Conservation (phyloP, 2,329 filamentous ascomycete genomes). For the Ophiostoma australiae region DNA sequence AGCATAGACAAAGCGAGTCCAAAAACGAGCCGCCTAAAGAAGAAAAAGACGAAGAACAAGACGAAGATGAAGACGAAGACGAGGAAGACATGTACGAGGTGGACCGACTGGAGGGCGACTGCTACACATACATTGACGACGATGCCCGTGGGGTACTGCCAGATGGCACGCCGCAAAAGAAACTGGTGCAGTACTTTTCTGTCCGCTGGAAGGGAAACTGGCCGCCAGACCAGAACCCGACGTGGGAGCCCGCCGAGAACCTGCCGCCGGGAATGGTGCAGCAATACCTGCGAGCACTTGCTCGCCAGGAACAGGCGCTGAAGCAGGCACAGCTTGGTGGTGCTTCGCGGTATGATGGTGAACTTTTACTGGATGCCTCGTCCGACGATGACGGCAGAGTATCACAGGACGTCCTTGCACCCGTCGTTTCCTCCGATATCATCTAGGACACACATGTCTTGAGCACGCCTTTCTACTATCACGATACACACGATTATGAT, state of each 20-base stretch:
- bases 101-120: conserved; percentile 33
- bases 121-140: conserved; percentile 44
- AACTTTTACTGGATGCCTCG: not conserved
- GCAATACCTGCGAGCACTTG: conserved; percentile 35
- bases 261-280: conserved; percentile 41
- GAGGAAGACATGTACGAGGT: conserved; percentile 30
- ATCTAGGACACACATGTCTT: not conserved
- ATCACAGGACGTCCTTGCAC: not conserved
- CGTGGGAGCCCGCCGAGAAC: conserved; percentile 54
- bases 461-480: not conserved
- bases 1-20: not conserved
- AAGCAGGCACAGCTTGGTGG: not conserved
- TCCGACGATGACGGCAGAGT: not conserved
- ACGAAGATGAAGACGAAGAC: conserved; percentile 22
- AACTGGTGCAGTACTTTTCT: conserved; percentile 42
- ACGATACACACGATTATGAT: not conserved
- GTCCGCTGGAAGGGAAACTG: conserved; percentile 55
- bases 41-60: conserved; percentile 24
- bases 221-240: conserved; percentile 52
- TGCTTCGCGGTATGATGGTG: not conserved
- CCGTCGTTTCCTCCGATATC: not conserved
- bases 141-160: conserved; percentile 31
- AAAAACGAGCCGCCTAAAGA: conserved; percentile 15
- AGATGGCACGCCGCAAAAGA: conserved; percentile 30
- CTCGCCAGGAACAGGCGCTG: not conserved